Conservation (phyloP, 352 stramenopile genomes). For the Elongisporangium prolatum region DNA sequence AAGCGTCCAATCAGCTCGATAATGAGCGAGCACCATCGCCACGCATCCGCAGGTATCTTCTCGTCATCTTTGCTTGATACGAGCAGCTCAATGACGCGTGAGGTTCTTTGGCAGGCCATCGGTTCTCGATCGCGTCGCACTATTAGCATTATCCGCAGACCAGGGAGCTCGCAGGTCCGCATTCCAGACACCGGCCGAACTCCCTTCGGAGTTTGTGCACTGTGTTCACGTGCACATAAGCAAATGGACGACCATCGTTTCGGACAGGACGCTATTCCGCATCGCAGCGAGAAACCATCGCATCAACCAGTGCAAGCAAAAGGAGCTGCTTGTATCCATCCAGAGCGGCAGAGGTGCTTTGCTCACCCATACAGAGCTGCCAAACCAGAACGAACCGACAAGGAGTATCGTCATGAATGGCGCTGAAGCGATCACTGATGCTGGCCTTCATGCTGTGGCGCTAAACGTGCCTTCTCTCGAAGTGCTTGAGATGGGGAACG, state of each 20-base stretch:
- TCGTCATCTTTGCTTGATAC: neutral
- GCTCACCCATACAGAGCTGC: constrained; percentile 6
- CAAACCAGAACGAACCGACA: constrained; percentile 18
- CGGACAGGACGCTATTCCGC: constrained; percentile 50
- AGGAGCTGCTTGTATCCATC: constrained; percentile 13
- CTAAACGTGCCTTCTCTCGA: constrained; percentile 44
- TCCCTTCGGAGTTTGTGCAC: constrained; percentile 68
- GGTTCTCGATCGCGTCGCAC: constrained; percentile 20
- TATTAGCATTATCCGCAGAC: constrained; percentile 9
- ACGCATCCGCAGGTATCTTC: neutral
- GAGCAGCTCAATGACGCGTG: neutral
- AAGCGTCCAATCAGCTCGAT: constrained; percentile 30
- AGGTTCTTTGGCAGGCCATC: constrained; percentile 11
- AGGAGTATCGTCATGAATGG: constrained; percentile 52
- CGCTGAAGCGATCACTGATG: constrained; percentile 61
- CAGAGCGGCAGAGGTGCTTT: neutral
- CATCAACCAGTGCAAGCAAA: constrained; percentile 18
- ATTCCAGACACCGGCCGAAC: constrained; percentile 18
- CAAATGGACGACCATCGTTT: constrained; percentile 68
- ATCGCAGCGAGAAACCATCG: constrained; percentile 61
- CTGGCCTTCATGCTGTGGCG: constrained; percentile 44
- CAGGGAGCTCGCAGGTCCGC: constrained; percentile 1
- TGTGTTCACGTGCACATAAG: constrained; percentile 40
- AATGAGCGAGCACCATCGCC: neutral
- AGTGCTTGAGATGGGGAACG: constrained; percentile 46